Conservation (phyloP, 2,329 filamentous ascomycete genomes). For the Pseudogymnoascus verrucosus region DNA sequence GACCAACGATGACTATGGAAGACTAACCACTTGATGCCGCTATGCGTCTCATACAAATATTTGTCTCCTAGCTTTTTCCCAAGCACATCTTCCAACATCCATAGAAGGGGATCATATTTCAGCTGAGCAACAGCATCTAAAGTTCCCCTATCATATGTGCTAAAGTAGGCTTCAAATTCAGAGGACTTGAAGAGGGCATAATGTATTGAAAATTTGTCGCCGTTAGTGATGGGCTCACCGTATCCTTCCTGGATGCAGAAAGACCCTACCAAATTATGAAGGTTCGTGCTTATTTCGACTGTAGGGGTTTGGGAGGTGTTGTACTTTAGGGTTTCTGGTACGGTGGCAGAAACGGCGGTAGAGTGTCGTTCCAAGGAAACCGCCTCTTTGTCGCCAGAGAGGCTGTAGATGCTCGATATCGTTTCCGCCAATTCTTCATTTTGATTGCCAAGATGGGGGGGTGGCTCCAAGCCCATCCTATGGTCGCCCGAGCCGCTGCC, state of each 20-base stretch:
- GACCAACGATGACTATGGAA: background rate
- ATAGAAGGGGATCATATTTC: background rate
- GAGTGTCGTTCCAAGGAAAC: background rate
- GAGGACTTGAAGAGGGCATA: background rate
- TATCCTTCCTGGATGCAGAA: background rate
- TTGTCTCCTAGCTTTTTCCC: background rate
- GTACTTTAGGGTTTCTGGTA: background rate
- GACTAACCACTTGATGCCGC: background rate
- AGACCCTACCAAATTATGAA: background rate
- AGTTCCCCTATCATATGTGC: background rate
- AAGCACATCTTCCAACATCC: background rate
- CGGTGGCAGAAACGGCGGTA: background rate
- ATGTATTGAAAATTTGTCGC: background rate
- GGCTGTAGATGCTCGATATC: background rate
- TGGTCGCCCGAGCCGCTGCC: too few species aligned
- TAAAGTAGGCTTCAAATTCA: background rate
- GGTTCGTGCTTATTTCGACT: background rate
- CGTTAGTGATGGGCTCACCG: background rate
- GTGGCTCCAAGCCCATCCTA: too few species aligned
- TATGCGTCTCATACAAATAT: background rate
- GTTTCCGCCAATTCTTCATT: background rate
- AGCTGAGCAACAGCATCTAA: background rate
- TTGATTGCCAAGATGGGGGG: background rate
- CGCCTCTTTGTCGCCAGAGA: background rate
- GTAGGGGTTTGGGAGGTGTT: background rate